A percentile compares a stretch with the other conserved stretches of the same genome.
These are phyloP conservation scores for Beauveria scarabaeidicola DNA, from an alignment of 2,329 filamentous ascomycete species.

Conservation along the genomic window DNA sequence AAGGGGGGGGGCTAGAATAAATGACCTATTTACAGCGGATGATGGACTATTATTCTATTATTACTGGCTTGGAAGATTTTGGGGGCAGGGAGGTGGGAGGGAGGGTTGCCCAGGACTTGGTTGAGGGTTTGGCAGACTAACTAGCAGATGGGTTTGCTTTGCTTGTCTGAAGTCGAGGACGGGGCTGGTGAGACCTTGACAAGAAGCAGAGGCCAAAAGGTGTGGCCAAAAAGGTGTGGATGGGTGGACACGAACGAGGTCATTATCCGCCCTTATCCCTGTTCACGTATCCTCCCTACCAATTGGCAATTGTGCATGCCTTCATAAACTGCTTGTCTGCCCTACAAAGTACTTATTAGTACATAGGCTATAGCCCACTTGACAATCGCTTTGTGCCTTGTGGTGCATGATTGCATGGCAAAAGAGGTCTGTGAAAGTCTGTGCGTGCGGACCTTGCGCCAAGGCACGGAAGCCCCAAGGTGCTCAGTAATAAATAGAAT, in stretches of 20 bases:
- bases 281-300: background rate
- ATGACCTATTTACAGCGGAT: background rate
- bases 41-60: background rate
- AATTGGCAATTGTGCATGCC: background rate
- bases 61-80: background rate
- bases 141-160: background rate
- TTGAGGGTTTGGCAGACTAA: too few species aligned
- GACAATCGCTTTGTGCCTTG: too few species aligned
- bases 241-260: background rate
- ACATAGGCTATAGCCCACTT: too few species aligned
- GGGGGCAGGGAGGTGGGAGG: background rate
- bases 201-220: background rate
- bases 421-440: background rate
- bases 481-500: background rate
- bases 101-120: too few species aligned
- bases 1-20: background rate
- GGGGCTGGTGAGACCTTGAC: background rate
- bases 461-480: background rate
- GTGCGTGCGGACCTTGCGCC: constrained; percentile 1
- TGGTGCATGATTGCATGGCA: background rate
- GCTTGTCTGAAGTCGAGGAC: background rate
- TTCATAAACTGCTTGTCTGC: background rate
- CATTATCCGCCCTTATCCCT: background rate
- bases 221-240: background rate
- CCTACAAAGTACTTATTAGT: too few species aligned